Base-by-base conservation (phyloP, 495 filamentous ascomycete genomes). In the Aspergillus biplanus region DNA sequence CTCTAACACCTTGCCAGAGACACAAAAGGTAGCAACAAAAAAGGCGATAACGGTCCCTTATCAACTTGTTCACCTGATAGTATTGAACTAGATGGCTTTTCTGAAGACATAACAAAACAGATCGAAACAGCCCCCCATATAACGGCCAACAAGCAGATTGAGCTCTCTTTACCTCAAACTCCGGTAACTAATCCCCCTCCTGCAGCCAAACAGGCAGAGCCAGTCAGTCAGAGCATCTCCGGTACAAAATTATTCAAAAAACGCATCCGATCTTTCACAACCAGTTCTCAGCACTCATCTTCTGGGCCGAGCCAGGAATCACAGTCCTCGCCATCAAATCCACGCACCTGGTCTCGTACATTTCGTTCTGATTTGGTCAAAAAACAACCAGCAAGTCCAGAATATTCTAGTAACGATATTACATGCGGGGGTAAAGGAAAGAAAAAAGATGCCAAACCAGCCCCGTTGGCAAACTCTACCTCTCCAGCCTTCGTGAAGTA, bases 401-500 rank as follows among this genome's bases (percentile, higher is more conserved):
- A 44, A 47, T 7, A 39, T 1, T 39, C 18, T 31, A 67, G 44
- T 47, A 44, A 47, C 44, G 46, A 6, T 5, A 27, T 37, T 16
- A 21, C 33, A 27, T 44, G 35, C 0, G 52, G 7, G 31, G 49
- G 60, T 39, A 58, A 47, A 21, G 49, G 60, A 42, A 61, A 47
- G 13, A 57, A 37, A n/a, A 32, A 18, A 9, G 31, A 21, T 13
- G 31, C 33, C 34, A 33, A 13, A 7, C 21, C 47, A 21, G 53
- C 27, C 13, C 52, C 56, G 18, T 44, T 55, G 0, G 7, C 34
- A 18, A 53, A 15, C 7, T 12, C 47, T 5, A 32, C 57, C 33
- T n/a, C 39, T 49, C 33, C 58, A 16, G 49, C 34, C 31, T 9
- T 61, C 54, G 9, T 65, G 48, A 70, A 60, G 49, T 68, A 60